Conservation (phyloP, 148 eudicot species). For the Rhododendron williamsianum region DNA sequence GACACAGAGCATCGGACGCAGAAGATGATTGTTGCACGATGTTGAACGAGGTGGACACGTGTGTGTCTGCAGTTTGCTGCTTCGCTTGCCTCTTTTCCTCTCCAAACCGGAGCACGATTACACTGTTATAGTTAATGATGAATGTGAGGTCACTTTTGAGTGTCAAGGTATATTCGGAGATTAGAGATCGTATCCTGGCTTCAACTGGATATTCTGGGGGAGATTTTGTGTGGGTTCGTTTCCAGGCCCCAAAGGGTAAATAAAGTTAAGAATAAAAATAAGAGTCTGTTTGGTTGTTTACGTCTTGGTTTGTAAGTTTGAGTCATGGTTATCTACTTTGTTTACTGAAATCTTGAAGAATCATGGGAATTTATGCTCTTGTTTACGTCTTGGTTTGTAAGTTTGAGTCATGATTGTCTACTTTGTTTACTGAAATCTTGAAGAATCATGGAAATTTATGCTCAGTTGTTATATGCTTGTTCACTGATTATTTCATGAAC, state of each 20-base stretch:
- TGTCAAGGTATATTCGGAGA: slow-evolving; percentile 45
- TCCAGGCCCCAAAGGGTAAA: not conserved
- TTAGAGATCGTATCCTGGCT: slow-evolving; percentile 6
- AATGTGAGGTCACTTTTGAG: slow-evolving; percentile 42
- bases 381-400: not conserved
- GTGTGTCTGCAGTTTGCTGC: slow-evolving; percentile 69
- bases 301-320: not conserved
- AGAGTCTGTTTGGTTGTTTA: not conserved
- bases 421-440: not conserved
- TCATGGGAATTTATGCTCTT: not conserved
- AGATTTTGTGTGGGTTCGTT: not conserved
- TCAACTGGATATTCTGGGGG: not conserved
- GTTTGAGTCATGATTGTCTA: not conserved
- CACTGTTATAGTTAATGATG: slow-evolving; percentile 35
- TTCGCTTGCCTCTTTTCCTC: slow-evolving; percentile 51
- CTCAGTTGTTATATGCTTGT: not conserved
- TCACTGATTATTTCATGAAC: not conserved
- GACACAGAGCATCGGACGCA: slow-evolving; percentile 19
- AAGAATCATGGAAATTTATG: not conserved
- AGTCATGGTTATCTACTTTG: not conserved
- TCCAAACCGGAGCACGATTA: slow-evolving; percentile 53
- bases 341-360: not conserved
- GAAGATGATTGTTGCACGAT: slow-evolving; percentile 63
- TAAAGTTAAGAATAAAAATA: not conserved
- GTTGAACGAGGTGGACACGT: slow-evolving; percentile 48